Base-by-base conservation (phyloP, 2,329 filamentous ascomycete genomes). In the Trichoderma sp. region DNA sequence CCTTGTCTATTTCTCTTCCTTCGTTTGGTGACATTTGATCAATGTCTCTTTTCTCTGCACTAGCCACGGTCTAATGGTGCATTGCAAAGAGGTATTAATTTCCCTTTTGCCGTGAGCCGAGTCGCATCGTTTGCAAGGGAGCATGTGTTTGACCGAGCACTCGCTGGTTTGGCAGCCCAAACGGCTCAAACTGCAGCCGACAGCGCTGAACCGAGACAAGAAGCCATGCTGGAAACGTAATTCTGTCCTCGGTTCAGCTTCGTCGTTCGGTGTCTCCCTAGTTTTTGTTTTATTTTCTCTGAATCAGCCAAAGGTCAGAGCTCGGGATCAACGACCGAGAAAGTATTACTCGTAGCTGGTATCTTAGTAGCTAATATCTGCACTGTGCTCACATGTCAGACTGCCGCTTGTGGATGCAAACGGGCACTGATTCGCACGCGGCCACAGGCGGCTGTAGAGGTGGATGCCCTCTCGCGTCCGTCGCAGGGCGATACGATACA, bases 301-400 rank as follows among this genome's bases (percentile, higher is more conserved):
- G 65, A 41, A 33, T 68, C 31, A 68, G 41, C 38, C 27, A 14
- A 41, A 38, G 62, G n/a, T 11, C 33, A 53, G 45, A 53, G 45
- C n/a, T 53, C 45, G 45, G 45, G 4, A 53, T 53, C 45, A 53
- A 53, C 45, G 18, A 53, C 45, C 45, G n/a, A 53, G 45, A n/a
- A 53, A 12, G 45, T 21, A 24, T 16, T 50, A 45, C 27, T n/a
- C 50, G 41, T 31, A 60, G 8, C 21, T 14, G 35, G 33, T 2
- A 29, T 45, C 18, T 35, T 38, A 59, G 24, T 12, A 27, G 35
- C 56, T 16, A 9, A 8, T 64, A 5, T 33, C n/a, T 27, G 21
- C 71, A 73, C 71, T 73, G 64, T 74, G 71, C 71, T 74, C 71
- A 59, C 71, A 74, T 74, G 71, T 38, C 63, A 29, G 71, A 31